Evolutionary conservation across 1,139 yeast genomes (phyloP).

Genomic region (Yamadazyma spencermartinsiae): DNA sequence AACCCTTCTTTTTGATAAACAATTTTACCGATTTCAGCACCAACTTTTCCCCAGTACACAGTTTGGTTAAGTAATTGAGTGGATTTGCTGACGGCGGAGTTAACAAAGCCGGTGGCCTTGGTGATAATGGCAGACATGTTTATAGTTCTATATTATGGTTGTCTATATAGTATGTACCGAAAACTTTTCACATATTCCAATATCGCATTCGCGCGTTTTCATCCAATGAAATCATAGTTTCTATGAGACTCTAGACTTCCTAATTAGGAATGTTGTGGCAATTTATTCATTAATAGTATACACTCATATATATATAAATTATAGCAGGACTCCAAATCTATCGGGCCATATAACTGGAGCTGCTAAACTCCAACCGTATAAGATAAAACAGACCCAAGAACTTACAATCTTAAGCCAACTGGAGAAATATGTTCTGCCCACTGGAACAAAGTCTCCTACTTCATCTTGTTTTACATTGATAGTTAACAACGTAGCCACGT

Average conservation of each 20-base stretch:
- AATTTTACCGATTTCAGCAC: conserved; percentile 84
- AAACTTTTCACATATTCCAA: conserved; percentile 5
- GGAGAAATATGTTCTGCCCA: conserved; percentile 93
- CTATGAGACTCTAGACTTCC: conserved; percentile 21
- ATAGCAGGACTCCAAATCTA: conserved; percentile 55
- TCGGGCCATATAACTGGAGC: conserved; percentile 94
- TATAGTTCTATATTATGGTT: conserved; percentile 1
- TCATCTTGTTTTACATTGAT: conserved; percentile 86
- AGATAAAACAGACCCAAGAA: conserved; percentile 85
- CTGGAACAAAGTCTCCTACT: conserved; percentile 90
- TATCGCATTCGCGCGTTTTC: conserved; percentile 1
- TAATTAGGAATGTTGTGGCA: conserved; percentile 16
- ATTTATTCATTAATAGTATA: not conserved
- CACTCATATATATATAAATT: conserved; percentile 5
- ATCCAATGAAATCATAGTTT: conserved; percentile 11
- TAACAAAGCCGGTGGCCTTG: conserved; percentile 48
- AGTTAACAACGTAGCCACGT: conserved; percentile 91
- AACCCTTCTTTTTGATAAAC: conserved; percentile 90
- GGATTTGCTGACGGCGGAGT: conserved; percentile 37
- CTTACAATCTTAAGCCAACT: conserved; percentile 92
- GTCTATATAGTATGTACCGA: not conserved
- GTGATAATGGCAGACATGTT: conserved; percentile 51
- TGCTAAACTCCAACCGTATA: conserved; percentile 87
- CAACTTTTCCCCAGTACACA: conserved; percentile 87
- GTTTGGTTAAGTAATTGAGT: conserved; percentile 49